Evolutionary conservation across 352 stramenopile genomes (phyloP).

Genomic region (Phytophthora vignae): DNA sequence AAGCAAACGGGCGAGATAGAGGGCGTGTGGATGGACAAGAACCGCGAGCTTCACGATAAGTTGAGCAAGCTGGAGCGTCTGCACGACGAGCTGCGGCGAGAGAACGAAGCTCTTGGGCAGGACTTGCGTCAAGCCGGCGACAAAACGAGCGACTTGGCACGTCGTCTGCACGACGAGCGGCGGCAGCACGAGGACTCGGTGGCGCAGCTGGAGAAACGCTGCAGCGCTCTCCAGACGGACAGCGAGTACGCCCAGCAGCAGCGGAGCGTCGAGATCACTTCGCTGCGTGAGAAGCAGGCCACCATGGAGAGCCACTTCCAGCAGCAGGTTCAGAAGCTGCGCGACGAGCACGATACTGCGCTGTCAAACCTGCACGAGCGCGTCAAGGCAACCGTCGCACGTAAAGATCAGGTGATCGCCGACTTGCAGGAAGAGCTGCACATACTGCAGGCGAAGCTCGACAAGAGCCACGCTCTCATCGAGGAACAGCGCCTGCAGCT

Average conservation of each 20-base stretch:
- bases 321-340: conserved; percentile 50
- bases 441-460: conserved; percentile 74
- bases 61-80: conserved; percentile 55
- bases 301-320: conserved; percentile 50
- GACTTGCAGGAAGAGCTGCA: conserved; percentile 76
- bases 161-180: conserved; percentile 69
- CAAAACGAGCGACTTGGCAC: conserved; percentile 61
- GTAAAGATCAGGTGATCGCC: conserved; percentile 74
- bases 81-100: conserved; percentile 51
- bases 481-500: conserved; percentile 78
- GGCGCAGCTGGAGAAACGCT: conserved; percentile 59
- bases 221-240: conserved; percentile 48
- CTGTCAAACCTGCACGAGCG: conserved; percentile 74
- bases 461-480: conserved; percentile 80
- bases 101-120: conserved; percentile 56
- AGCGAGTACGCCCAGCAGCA: conserved; percentile 51
- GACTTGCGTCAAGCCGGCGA: conserved; percentile 56
- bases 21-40: conserved; percentile 88
- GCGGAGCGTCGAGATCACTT: conserved; percentile 48
- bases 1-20: conserved; percentile 84
- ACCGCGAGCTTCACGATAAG: conserved; percentile 79
- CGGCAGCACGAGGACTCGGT: conserved; percentile 51
- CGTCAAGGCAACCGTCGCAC: conserved; percentile 68
- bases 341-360: conserved; percentile 63
- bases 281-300: conserved; percentile 57